These are phyloP conservation scores for Tuctoria greenei DNA, from an alignment of 176 grass and related monocot species.

Conservation along the genomic window DNA sequence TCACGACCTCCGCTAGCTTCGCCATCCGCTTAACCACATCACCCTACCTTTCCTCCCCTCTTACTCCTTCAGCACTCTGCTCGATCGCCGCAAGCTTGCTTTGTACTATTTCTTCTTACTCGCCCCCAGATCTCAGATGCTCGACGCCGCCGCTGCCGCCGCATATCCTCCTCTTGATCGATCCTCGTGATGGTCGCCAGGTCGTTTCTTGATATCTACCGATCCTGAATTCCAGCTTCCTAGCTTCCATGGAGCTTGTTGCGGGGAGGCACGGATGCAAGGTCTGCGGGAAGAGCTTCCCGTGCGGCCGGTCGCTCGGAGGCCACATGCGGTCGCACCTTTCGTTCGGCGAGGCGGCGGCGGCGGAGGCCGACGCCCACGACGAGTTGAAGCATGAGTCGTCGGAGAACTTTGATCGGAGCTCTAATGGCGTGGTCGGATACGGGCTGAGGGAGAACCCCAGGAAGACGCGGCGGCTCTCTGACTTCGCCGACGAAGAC, in stretches of 20 bases:
- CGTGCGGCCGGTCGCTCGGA: conserved; percentile 57
- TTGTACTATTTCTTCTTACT: not conserved
- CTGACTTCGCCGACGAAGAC: conserved; percentile 34
- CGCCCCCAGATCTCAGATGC: conserved; percentile 36
- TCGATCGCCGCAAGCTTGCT: conserved; percentile 32
- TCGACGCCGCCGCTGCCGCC: not conserved
- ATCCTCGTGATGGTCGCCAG: not conserved
- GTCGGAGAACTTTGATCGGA: not conserved
- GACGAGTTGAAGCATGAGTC: conserved; percentile 12
- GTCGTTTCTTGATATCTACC: conserved; percentile 24
- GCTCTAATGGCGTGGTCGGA: conserved; percentile 21
- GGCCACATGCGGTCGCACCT: conserved; percentile 73
- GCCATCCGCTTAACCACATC: conserved; percentile 47
- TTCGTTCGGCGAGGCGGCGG: conserved; percentile 35
- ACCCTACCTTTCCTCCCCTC: conserved; percentile 53
- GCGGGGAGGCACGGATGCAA: conserved; percentile 46
- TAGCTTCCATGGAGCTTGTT: conserved; percentile 19
- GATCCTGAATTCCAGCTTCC: conserved; percentile 5
- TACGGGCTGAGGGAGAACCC: conserved; percentile 75
- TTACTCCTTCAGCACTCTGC: conserved; percentile 44
- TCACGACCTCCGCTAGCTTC: conserved; percentile 45
- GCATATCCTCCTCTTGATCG: conserved; percentile 21
- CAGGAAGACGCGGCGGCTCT: conserved; percentile 68
- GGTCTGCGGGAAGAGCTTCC: conserved; percentile 64
- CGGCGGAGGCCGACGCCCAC: not conserved